Evolutionary conservation across 495 filamentous ascomycete species (phyloP).

Genomic region (Corynascus novoguineensis): DNA sequence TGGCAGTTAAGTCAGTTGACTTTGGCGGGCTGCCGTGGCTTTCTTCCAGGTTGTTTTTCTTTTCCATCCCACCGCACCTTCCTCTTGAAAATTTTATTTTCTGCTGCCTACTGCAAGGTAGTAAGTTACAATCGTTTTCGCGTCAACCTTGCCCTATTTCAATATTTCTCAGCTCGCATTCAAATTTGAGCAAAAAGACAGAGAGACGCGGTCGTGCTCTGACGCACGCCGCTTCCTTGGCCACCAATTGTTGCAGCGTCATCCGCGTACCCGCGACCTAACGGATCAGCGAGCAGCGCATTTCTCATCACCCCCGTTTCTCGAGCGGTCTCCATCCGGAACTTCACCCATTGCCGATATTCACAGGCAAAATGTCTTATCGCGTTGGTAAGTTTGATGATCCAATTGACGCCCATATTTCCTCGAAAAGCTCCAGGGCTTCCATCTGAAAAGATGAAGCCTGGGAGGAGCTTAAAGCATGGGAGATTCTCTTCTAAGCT

Average conservation of each 20-base stretch:
- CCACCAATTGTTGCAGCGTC: not conserved
- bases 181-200: not conserved
- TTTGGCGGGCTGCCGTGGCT: too few species aligned
- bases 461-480: too few species aligned
- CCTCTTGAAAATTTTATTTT: too few species aligned
- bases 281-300: not conserved
- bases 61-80: too few species aligned
- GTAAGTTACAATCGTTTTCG: too few species aligned
- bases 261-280: not conserved
- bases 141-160: too few species aligned
- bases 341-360: not conserved
- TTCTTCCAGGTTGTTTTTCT: too few species aligned
- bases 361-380: slow-evolving; percentile 26
- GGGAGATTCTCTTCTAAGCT: too few species aligned
- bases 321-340: not conserved
- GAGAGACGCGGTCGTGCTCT: not conserved
- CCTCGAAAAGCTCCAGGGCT: not conserved
- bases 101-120: too few species aligned
- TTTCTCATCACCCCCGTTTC: not conserved
- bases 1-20: too few species aligned
- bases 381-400: slow-evolving; percentile 31
- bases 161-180: too few species aligned
- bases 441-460: too few species aligned
- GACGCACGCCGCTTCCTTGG: not conserved
- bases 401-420: not conserved